These are phyloP conservation scores for Apiospora rasikravindrae DNA, from an alignment of 2,329 filamentous ascomycete genomes.

Conservation along the genomic window DNA sequence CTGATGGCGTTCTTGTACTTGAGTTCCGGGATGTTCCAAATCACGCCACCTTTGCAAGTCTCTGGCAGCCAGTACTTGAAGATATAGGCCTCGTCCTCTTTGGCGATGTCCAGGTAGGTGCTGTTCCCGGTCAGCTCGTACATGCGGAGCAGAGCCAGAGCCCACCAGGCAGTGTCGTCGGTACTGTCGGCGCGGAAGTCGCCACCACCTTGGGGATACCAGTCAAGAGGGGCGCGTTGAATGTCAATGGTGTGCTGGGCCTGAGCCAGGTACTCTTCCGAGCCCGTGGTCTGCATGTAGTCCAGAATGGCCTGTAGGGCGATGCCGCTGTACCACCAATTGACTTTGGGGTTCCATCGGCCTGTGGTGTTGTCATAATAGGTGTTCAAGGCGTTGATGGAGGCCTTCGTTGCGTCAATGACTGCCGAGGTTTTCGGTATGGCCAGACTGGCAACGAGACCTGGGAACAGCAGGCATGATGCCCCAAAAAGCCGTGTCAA, in stretches of 20 bases:
- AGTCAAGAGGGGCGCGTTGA: constrained; percentile 40
- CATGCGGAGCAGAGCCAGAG: constrained; percentile 52
- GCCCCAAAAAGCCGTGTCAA: background rate
- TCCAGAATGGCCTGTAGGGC: constrained; percentile 43
- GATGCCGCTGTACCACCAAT: constrained; percentile 46
- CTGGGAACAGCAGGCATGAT: background rate
- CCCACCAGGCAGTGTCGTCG: constrained; percentile 59
- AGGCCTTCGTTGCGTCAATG: constrained; percentile 23
- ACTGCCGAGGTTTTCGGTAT: background rate
- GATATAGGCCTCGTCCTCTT: constrained; percentile 54
- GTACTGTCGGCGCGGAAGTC: constrained; percentile 47
- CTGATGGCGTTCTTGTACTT: constrained; percentile 49
- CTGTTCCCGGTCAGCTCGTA: constrained; percentile 52
- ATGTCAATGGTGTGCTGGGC: constrained; percentile 38
- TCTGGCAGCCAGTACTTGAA: constrained; percentile 47
- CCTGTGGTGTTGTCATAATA: constrained; percentile 41
- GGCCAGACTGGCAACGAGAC: background rate
- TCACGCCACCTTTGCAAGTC: constrained; percentile 47
- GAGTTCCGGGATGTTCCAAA: constrained; percentile 51
- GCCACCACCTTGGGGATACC: constrained; percentile 45
- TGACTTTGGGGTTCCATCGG: constrained; percentile 6
- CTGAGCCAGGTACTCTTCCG: constrained; percentile 36
- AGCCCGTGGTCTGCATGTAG: constrained; percentile 41
- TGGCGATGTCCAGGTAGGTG: constrained; percentile 52
- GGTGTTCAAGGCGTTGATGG: constrained; percentile 43